Evolutionary conservation across 345 rosid species (phyloP), one percentile per base, ranked within the genome.

Genomic region (Excoecaria agallocha): DNA sequence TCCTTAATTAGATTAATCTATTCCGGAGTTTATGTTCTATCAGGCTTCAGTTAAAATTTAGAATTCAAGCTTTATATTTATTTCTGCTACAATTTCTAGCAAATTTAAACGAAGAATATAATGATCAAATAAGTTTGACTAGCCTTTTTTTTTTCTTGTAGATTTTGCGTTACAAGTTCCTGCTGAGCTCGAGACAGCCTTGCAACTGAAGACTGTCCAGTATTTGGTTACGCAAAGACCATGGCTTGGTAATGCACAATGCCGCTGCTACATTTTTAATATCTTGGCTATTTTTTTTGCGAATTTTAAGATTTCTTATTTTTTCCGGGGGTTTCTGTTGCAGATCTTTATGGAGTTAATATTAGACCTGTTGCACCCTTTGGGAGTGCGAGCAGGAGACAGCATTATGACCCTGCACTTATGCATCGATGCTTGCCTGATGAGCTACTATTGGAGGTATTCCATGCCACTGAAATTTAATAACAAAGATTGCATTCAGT

Each of bases 311-410:
- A n/a, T 66, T 64, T 51, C 43, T 30, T 35, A 22, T 37, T 61
- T 12, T n/a, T 35, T 63, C n/a, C 5, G 1, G 54, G 41, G 51
- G 17, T 68, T 59, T n/a, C 30, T 69, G 24, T 38, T 71, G 48
- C 73, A 94, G 98, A 94, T 91, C 98, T 94, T 38, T 92, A 92
- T 82, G 98, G 98, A 60, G 79, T 89, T 54, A 86, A 94, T 84
- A 88, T 94, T 46, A 84, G 95, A 71, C 98, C 95, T 0, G 93
- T 92, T 69, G 89, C 95, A 43, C 97, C 98, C 8, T 87, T 81
- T 64, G 93, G 93, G 77, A 94, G 97, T 66, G 81, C 83, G 43
- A 87, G 92, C 75, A 76, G 93, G 77, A 87, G 80, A 69, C 88
- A 88, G 0, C 76, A 73, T 73, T 82, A 79, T 76, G 95, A 92